These are phyloP conservation scores for Talaromyces sp. DNA, from an alignment of 2,329 filamentous ascomycete species.

Conservation along the genomic window DNA sequence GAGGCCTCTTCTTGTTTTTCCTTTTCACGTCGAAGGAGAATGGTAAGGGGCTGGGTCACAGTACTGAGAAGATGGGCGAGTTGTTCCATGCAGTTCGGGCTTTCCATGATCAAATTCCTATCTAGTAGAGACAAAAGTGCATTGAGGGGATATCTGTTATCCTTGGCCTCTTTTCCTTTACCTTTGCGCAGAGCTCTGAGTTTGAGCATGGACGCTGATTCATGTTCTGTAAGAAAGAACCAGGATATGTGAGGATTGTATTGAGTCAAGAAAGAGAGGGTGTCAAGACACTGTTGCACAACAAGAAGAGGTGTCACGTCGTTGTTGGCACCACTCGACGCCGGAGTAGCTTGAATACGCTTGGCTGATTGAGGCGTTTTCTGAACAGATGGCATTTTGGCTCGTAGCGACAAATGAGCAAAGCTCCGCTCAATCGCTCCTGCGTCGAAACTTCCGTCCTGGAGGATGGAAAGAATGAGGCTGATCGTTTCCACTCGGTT, in stretches of 20 bases:
- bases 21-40: constrained; percentile 76
- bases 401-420: constrained; percentile 83
- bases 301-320: constrained; percentile 93
- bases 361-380: constrained; percentile 81
- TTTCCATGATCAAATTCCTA: constrained; percentile 93
- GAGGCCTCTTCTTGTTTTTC: constrained; percentile 56
- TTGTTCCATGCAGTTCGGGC: constrained; percentile 92
- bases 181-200: constrained; percentile 74
- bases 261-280: constrained; percentile 76
- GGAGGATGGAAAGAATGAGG: constrained; percentile 84
- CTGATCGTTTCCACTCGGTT: constrained; percentile 92
- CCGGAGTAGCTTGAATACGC: constrained; percentile 64
- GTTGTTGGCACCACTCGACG: constrained; percentile 58
- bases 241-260: constrained; percentile 83
- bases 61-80: constrained; percentile 81
- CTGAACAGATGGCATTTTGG: constrained; percentile 71
- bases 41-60: constrained; percentile 80
- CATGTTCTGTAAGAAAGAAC: constrained; percentile 93
- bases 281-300: constrained; percentile 87
- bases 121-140: constrained; percentile 83
- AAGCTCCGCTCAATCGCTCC: constrained; percentile 94
- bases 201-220: constrained; percentile 73
- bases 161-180: constrained; percentile 81
- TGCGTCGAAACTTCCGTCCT: constrained; percentile 91
- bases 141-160: constrained; percentile 88